A percentile compares a stretch with the other conserved stretches of the same genome.
phyloP scores from a whole-genome alignment of 2,329 filamentous ascomycete genomes.

The Annulohypoxylon truncatum region DNA sequence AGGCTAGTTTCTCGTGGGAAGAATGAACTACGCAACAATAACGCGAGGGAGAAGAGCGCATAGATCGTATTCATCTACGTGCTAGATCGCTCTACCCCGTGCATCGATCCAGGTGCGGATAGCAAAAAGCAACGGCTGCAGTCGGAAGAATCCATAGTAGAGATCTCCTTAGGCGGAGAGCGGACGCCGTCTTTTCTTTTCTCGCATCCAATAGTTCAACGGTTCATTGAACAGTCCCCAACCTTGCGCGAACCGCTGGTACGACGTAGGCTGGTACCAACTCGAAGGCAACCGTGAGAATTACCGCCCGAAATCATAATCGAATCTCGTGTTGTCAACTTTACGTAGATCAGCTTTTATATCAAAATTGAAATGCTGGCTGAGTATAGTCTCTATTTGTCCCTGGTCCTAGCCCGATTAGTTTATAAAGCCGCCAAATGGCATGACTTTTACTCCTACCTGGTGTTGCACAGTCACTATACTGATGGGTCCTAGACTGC shows the following conservation, averaged over 20 bases:
- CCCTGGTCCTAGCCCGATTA: slow-evolving; percentile 9
- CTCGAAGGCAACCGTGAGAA: background rate
- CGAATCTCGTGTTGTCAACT: background rate
- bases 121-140: slow-evolving; percentile 26
- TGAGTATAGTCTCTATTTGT: slow-evolving; percentile 21
- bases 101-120: background rate
- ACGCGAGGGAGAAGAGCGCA: slow-evolving; percentile 14
- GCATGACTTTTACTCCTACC: slow-evolving; percentile 4
- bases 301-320: background rate
- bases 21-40: slow-evolving; percentile 16
- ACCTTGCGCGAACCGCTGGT: slow-evolving; percentile 10
- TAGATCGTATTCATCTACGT: slow-evolving; percentile 2
- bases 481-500: background rate
- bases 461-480: background rate
- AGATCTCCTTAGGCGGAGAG: background rate
- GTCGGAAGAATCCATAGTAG: slow-evolving; percentile 5
- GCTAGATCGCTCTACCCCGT: slow-evolving; percentile 19
- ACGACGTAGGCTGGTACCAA: background rate
- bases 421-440: slow-evolving; percentile 19
- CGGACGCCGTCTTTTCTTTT: slow-evolving; percentile 22
- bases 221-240: slow-evolving; percentile 14
- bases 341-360: background rate
- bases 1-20: slow-evolving; percentile 21
- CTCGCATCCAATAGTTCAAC: slow-evolving; percentile 27
- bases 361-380: background rate